Evolutionary conservation across 2,329 filamentous ascomycete genomes (phyloP).

Genomic region (Chaetomiaceae sp.): DNA sequence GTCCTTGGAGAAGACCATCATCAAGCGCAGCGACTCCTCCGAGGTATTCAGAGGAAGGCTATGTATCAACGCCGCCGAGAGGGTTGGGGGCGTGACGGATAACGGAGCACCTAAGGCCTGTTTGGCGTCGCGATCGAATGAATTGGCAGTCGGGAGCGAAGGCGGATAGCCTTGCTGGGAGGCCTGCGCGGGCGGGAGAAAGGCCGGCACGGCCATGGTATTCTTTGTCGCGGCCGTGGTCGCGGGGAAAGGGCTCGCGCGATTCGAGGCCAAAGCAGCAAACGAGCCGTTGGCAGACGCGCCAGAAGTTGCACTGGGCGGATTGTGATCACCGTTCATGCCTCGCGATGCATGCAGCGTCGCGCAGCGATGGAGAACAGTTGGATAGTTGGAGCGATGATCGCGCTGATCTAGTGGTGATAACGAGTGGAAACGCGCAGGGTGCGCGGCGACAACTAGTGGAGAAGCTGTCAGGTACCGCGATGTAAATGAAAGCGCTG

Average conservation of each 20-base stretch:
- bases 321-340: slow-evolving; percentile 32
- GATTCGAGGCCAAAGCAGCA: slow-evolving; percentile 31
- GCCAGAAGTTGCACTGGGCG: slow-evolving; percentile 26
- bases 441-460: slow-evolving; percentile 17
- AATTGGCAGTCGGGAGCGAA: slow-evolving; percentile 31
- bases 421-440: slow-evolving; percentile 24
- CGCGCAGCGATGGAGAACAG: slow-evolving; percentile 22
- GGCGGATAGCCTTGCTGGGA: slow-evolving; percentile 35
- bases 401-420: slow-evolving; percentile 32
- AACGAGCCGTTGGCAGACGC: slow-evolving; percentile 35
- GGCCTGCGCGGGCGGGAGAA: slow-evolving; percentile 38
- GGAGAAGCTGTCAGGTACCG: slow-evolving; percentile 21
- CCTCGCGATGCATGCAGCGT: slow-evolving; percentile 33
- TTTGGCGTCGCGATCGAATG: slow-evolving; percentile 41
- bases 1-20: slow-evolving; percentile 57
- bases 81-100: slow-evolving; percentile 33
- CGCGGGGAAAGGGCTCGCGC: slow-evolving; percentile 33
- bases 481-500: slow-evolving; percentile 3
- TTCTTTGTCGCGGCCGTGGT: slow-evolving; percentile 30
- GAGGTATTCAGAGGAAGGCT: slow-evolving; percentile 51
- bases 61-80: slow-evolving; percentile 48
- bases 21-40: slow-evolving; percentile 50
- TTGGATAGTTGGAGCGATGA: slow-evolving; percentile 25
- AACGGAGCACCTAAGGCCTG: slow-evolving; percentile 40
- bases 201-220: slow-evolving; percentile 45